These are phyloP conservation scores for Colletotrichum sp. DNA, from an alignment of 2,329 filamentous ascomycete genomes.

Conservation along the genomic window DNA sequence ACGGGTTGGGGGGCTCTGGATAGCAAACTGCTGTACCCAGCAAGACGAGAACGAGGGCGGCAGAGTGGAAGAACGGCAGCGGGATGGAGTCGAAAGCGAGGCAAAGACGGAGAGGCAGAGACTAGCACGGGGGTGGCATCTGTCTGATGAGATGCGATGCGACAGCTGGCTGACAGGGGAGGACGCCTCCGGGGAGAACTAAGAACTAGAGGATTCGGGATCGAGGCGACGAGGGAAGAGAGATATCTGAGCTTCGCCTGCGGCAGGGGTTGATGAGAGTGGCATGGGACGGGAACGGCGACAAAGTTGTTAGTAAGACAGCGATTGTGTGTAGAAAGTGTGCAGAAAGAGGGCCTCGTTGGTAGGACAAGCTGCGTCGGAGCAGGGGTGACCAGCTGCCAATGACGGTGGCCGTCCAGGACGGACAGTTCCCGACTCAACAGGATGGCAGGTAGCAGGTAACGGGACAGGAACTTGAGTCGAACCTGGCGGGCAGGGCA, in stretches of 20 bases:
- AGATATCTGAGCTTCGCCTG: neutral
- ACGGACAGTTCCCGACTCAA: constrained; percentile 10
- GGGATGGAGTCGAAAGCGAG: neutral
- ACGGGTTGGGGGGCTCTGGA: neutral
- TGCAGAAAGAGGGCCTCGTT: neutral
- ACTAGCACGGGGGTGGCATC: neutral
- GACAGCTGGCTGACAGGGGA: neutral
- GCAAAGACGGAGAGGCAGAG: neutral
- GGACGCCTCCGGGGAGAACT: neutral
- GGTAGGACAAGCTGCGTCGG: neutral
- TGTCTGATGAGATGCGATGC: constrained; percentile 3
- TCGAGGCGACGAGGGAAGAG: neutral
- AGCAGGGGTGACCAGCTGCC: neutral
- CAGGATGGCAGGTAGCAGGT: constrained; percentile 16
- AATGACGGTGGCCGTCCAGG: neutral
- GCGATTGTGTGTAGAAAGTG: accelerated
- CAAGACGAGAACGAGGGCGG: neutral
- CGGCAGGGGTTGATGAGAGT: neutral
- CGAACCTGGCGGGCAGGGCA: constrained; percentile 2
- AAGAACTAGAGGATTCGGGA: neutral
- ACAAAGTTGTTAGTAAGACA: neutral
- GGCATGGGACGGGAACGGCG: neutral
- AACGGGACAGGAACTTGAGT: constrained; percentile 6
- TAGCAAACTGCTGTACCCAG: neutral
- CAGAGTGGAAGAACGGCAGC: neutral